Evolutionary conservation across 2,329 filamentous ascomycete species (phyloP), one percentile per base, ranked within the genome.

Genomic region (Ceratocystis papillata): DNA sequence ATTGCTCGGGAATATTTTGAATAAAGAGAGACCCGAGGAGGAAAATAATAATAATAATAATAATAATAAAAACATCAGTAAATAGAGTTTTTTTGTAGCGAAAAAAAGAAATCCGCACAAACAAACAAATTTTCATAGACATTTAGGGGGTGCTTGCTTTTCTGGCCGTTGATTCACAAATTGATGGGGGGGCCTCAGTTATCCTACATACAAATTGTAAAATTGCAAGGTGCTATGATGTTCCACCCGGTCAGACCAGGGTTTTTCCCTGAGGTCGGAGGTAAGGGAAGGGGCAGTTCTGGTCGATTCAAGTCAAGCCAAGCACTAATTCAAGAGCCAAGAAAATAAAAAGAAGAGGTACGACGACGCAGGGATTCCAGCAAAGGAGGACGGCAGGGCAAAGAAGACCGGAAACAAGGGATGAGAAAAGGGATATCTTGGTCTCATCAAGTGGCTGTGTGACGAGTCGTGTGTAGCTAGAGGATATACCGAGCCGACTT

Each of bases 141-240:
- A 53, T 53, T 28, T 25, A 25, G 48, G 48, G 48, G 20, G 48
- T 28, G 48, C 48, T 53, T 28, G 20, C 20, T 53, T 37, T 37
- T 53, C 20, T 20, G 48, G 15, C 48, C 22, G 48, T 53, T 41
- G 48, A 53, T 53, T 53, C 48, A 53, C 15, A 12, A 25, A 17
- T 25, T 53, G 37, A 41, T 41, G 28, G 48, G 48, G 33, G 48
- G 48, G 48, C 48, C 48, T 53, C 48, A 53, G 22, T 53, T 28
- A 28, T 25, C 48, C 48, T 6, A 28, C 22, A 28, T 2, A 28
- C 37, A 53, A 53, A 25, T 6, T 28, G 48, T 25, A 53, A 53
- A 53, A 53, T 53, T 53, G 48, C 48, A 53, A 53, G 48, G 48
- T 25, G 48, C 48, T 53, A 53, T 53, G 48, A 53, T 53, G 48